These are phyloP conservation scores for Hydnomerulius pinastri DNA, from an alignment of 768 basidiomycete species.

Conservation along the genomic window DNA sequence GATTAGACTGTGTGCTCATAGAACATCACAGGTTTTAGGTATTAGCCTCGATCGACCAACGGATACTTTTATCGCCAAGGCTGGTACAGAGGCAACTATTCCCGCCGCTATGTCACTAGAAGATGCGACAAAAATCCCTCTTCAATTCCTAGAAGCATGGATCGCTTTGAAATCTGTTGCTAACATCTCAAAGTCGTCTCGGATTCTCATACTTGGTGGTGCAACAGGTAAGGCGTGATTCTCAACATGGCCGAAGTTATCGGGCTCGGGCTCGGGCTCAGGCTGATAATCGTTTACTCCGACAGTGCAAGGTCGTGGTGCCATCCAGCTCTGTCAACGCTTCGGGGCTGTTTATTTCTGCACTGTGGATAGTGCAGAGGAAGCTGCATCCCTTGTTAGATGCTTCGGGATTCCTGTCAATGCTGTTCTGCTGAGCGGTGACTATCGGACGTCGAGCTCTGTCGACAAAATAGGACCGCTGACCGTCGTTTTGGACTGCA, in stretches of 20 bases:
- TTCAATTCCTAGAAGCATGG: constrained; percentile 7
- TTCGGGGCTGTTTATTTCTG: constrained; percentile 3
- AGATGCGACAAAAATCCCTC: constrained; percentile 6
- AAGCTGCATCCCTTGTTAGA: constrained; percentile 1
- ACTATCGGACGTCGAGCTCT: neutral
- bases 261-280: no score
- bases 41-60: neutral
- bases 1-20: neutral
- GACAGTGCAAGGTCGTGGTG: constrained; percentile 10
- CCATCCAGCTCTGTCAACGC: constrained; percentile 7
- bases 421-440: neutral
- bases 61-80: neutral
- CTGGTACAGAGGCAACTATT: neutral
- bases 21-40: neutral
- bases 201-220: constrained; percentile 8
- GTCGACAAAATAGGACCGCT: neutral
- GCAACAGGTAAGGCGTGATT: constrained; percentile 1
- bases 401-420: neutral
- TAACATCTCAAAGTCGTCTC: constrained; percentile 2
- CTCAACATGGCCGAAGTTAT: no score
- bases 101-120: neutral
- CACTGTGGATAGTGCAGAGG: constrained; percentile 5
- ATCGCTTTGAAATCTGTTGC: constrained; percentile 5
- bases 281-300: no score
- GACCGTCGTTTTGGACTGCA: constrained; percentile 7